Base-by-base conservation (phyloP, 2,329 filamentous ascomycete genomes). In the Ramularia endophylla region DNA sequence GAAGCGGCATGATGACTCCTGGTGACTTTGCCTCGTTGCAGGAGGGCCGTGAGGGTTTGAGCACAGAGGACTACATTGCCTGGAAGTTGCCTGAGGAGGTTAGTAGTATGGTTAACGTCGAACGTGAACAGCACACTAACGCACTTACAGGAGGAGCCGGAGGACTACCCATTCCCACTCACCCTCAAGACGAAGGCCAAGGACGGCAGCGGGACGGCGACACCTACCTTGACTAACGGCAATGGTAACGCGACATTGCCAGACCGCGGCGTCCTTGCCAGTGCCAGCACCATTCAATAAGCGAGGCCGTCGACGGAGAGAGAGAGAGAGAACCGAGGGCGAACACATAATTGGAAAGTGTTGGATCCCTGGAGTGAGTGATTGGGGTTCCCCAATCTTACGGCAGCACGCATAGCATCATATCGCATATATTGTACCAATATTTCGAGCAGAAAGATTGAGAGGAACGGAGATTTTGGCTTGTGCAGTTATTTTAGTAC, bases 1-100 rank as follows among this genome's bases (percentile, higher is more conserved):
- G 88, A 25, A 83, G 83, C 31, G 92, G 92, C 40, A 95, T 95
- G 88, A 97, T 98, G 92, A 98, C 92, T 1, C 92, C 92, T 6
- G 92, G 92, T 34, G 92, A 98, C 65, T 97, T 97, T 73, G 92
- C 88, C 19, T 95, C 87, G 54, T 72, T 98, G 41, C 92, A 97
- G 67, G 92, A 98, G 67, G 87, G 88, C 32, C 83, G 84, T 31
- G 92, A 98, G 65, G 89, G 90, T 1, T 69, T 98, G 54, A 92
- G 77, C 69, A 97, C 92, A 0, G 92, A 98, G 67, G 92, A 98
- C 62, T 97, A 98, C 65, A 87, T 97, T 59, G 85, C 90, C 22
- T 98, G 92, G 92, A 95, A 94, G 69, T 72, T 97, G 44, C 92
- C 90, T 85, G 59, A 61, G 40, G 58, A 62, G 50, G 59, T 97